Conservation (phyloP, 2,329 filamentous ascomycete genomes). For the Fusarium camptoceras region DNA sequence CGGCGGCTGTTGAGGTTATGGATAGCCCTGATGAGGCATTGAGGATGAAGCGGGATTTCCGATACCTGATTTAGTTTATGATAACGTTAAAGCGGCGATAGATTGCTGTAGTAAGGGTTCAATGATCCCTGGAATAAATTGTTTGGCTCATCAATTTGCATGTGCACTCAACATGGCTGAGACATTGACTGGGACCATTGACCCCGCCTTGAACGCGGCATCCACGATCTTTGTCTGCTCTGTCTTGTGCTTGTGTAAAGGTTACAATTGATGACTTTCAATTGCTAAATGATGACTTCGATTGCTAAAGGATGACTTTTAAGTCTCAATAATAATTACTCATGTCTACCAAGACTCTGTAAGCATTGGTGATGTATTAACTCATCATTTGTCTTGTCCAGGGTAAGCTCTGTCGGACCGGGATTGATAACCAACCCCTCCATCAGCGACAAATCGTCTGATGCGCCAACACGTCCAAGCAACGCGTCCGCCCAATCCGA, state of each 20-base stretch:
- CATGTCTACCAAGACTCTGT: neutral
- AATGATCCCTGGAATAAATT: neutral
- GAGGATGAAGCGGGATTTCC: constrained; percentile 60
- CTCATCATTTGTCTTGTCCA: constrained; percentile 16
- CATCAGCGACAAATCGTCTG: neutral
- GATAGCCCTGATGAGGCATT: constrained; percentile 59
- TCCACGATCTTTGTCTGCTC: neutral
- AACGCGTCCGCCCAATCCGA: constrained; percentile 13
- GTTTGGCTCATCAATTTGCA: neutral
- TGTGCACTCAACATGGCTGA: constrained; percentile 14
- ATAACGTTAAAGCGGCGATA: constrained; percentile 48
- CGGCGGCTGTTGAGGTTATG: constrained; percentile 54
- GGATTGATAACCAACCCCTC: neutral
- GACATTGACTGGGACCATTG: neutral
- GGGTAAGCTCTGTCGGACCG: constrained; percentile 32
- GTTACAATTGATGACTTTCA: constrained; percentile 1
- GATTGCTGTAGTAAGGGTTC: constrained; percentile 1
- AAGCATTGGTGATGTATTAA: constrained; percentile 16
- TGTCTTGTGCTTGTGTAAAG: neutral
- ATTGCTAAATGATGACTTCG: constrained; percentile 3
- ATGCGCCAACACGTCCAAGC: constrained; percentile 15
- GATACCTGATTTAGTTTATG: constrained; percentile 58
- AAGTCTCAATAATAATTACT: constrained; percentile 20
- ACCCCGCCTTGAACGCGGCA: constrained; percentile 13
- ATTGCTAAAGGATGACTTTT: neutral